phyloP scores from a whole-genome alignment of 164 flowering plant genomes.

The Macadamia integrifolia region DNA sequence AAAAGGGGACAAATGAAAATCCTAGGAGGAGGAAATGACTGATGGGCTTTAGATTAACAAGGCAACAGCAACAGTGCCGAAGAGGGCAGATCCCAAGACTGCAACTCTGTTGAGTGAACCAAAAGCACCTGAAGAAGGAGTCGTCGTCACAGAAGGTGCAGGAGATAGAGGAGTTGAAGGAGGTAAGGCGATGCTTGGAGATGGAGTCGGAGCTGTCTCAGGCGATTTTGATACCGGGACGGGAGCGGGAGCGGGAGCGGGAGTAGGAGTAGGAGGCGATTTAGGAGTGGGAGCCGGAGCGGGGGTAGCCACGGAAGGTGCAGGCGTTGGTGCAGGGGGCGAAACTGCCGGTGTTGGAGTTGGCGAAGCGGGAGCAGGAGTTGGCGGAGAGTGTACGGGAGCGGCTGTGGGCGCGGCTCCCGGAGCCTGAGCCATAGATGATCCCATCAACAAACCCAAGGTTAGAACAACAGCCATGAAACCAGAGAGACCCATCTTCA shows the following conservation, averaged over 20 bases:
- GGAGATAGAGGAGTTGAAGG: neutral
- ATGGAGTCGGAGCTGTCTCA: slow-evolving; percentile 1
- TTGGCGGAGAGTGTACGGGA: too few species aligned
- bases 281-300: neutral
- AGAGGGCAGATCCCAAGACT: neutral
- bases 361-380: too few species aligned
- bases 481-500: neutral
- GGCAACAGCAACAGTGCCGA: slow-evolving; percentile 2
- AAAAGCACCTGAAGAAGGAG: neutral
- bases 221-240: neutral
- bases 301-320: neutral
- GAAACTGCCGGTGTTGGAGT: neutral
- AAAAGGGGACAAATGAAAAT: too few species aligned
- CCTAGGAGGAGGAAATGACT: too few species aligned
- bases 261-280: neutral
- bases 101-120: slow-evolving; percentile 4
- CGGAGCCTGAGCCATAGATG: neutral
- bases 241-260: too few species aligned
- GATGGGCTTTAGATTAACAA: neutral
- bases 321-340: slow-evolving; percentile 2
- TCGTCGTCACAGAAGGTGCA: neutral
- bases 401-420: neutral
- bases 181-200: neutral
- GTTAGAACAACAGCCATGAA: neutral
- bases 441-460: neutral